Evolutionary conservation across 2,329 filamentous ascomycete genomes (phyloP), one percentile per base, ranked within the genome.

Genomic region (Coniochaeta prunicola): DNA sequence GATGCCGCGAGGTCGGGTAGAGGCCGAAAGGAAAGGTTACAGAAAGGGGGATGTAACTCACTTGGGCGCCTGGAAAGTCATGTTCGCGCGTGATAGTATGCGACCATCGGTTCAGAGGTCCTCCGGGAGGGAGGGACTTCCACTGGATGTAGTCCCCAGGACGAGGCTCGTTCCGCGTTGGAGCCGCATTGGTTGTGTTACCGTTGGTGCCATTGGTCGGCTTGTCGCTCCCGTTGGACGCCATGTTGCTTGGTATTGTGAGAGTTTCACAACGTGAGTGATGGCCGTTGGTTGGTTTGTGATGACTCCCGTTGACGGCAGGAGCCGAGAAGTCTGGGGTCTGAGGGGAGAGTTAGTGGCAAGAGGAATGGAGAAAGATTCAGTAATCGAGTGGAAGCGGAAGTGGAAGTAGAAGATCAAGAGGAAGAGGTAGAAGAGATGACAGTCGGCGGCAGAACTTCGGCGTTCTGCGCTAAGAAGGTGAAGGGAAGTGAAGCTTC

Each of bases 41-140:
- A 28, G 17, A 50, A 45, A 53, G 10, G 19, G 17, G 17, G 34
- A 33, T 10, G 48, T 19, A 13, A 53, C 73, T 60, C 73, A 90
- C 91, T 82, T 96, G 91, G 53, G 93, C 92, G 30, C 91, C 93
- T 0, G 93, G 92, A 67, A 90, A 96, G 73, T 96, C 91, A 86
- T 96, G 91, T 59, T 82, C 89, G 59, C 83, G 85, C 12, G 93
- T 97, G 61, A 97, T 76, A 50, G 84, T 87, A 19, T 90, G 85
- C 4, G 92, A 96, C 83, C 90, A 96, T 61, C 89, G 86, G 75
- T 97, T 97, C 64, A 97, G 77, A 21, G 77, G 67, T 2, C 78
- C 80, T 15, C 80, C 80, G 0, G 81, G 72, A 2, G 81, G 79
- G 7, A 84, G 73, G 57, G 71, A 73, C 48, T 76, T 72, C 69